Conservation (phyloP, 305 asterid genomes). For the Plantago rigida region DNA sequence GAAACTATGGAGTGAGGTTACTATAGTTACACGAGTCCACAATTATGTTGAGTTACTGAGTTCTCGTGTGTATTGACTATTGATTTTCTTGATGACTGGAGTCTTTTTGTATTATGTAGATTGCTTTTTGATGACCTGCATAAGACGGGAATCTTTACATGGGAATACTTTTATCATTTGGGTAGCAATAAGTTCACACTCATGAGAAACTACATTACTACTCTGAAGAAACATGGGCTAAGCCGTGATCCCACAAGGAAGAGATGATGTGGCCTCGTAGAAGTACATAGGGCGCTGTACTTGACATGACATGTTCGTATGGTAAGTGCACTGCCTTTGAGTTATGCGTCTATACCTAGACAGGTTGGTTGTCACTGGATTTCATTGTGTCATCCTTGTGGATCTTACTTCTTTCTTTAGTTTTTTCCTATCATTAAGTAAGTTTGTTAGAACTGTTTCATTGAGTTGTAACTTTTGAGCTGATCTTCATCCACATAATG, state of each 20-base stretch:
- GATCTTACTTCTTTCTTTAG: no score
- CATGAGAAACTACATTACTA: conserved; percentile 60
- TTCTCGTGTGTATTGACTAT: background rate
- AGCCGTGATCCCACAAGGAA: conserved; percentile 57
- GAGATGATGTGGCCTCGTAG: conserved; percentile 32
- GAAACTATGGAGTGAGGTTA: conserved; percentile 87
- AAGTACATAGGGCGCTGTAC: background rate
- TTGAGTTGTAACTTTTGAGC: no score
- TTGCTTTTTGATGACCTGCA: conserved; percentile 75
- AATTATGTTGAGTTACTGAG: background rate
- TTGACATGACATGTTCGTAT: background rate
- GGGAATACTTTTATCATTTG: conserved; percentile 73
- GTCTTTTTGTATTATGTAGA: conserved; percentile 31
- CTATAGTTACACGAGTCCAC: background rate
- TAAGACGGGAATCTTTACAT: conserved; percentile 74
- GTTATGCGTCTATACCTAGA: background rate
- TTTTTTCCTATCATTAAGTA: no score
- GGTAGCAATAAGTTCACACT: conserved; percentile 66
- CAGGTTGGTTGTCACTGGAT: background rate
- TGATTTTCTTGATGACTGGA: conserved; percentile 8
- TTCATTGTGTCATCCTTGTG: no score
- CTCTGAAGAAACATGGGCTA: conserved; percentile 64
- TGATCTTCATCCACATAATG: no score
- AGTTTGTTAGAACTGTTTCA: no score
- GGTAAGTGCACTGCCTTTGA: background rate